Percentiles rank a stretch among this genome's conserved stretches.
These are phyloP conservation scores for Henckelia pumila DNA, from an alignment of 257 asterid species.

Conservation along the genomic window DNA sequence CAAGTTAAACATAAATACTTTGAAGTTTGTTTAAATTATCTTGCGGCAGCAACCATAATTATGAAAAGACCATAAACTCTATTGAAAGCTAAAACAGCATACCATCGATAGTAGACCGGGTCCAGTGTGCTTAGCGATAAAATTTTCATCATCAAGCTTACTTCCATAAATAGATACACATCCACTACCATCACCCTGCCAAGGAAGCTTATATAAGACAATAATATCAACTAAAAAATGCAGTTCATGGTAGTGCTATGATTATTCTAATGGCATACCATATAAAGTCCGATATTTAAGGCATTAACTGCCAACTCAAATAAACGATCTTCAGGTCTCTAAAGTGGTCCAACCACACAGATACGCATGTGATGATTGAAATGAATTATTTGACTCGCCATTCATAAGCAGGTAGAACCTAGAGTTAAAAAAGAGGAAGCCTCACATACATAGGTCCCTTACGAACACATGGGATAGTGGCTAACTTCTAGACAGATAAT, in stretches of 20 bases:
- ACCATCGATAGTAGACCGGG: slow-evolving; percentile 97
- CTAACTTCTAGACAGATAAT: neutral
- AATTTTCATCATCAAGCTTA: slow-evolving; percentile 93
- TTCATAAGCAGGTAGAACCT: slow-evolving; percentile 7
- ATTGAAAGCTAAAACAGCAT: slow-evolving; percentile 20
- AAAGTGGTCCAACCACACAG: slow-evolving; percentile 11
- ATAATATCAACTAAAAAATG: slow-evolving; percentile 9
- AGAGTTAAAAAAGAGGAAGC: neutral
- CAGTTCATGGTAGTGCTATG: neutral
- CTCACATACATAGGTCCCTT: neutral
- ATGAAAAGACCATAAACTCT: slow-evolving; percentile 8
- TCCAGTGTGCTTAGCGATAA: slow-evolving; percentile 93
- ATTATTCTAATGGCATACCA: neutral
- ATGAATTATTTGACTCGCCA: slow-evolving; percentile 1
- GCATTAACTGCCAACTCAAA: slow-evolving; percentile 1
- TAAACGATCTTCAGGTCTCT: neutral
- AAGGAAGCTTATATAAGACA: slow-evolving; percentile 24
- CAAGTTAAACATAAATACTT: neutral
- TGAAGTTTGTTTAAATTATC: neutral
- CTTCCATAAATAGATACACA: slow-evolving; percentile 88
- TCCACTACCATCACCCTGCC: slow-evolving; percentile 98
- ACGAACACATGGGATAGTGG: too few relatives aligned
- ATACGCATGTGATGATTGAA: neutral
- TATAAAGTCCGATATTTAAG: neutral
- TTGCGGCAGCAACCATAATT: slow-evolving; percentile 13